Evolutionary conservation across 805 yeast species (phyloP).

Genomic region (Pichia insulana): DNA sequence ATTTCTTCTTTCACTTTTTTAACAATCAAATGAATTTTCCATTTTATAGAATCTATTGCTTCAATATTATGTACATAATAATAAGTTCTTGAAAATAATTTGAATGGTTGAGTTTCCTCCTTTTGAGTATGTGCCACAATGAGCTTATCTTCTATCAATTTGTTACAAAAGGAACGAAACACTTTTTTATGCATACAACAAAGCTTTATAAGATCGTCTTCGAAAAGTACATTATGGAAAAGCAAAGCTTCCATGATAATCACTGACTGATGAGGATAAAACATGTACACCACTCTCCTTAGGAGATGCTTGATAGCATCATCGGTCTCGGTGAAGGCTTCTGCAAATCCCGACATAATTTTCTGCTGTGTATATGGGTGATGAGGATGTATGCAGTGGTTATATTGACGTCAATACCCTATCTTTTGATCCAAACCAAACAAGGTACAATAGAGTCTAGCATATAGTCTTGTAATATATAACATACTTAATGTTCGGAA

Average conservation of each 20-base stretch:
- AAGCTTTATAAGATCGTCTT: slow-evolving; percentile 78
- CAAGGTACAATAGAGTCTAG: too few species aligned
- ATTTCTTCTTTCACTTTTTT: slow-evolving; percentile 72
- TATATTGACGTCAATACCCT: too few species aligned
- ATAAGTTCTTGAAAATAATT: slow-evolving; percentile 74
- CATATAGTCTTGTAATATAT: too few species aligned
- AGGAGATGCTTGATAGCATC: slow-evolving; percentile 34
- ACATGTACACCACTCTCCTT: slow-evolving; percentile 76
- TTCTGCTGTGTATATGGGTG: background rate
- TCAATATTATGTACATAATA: slow-evolving; percentile 77
- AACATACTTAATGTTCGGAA: too few species aligned
- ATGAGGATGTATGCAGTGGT: too few species aligned
- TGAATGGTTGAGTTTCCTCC: slow-evolving; percentile 53
- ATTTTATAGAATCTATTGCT: slow-evolving; percentile 90
- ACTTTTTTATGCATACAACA: slow-evolving; percentile 83
- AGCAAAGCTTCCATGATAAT: slow-evolving; percentile 80
- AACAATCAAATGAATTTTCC: slow-evolving; percentile 89
- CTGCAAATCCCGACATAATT: slow-evolving; percentile 8
- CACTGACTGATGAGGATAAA: slow-evolving; percentile 77
- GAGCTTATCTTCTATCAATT: slow-evolving; percentile 76
- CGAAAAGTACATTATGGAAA: slow-evolving; percentile 82
- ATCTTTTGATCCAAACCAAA: too few species aligned
- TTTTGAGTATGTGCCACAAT: slow-evolving; percentile 63
- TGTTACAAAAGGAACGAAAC: slow-evolving; percentile 71
- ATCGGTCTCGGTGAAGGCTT: slow-evolving; percentile 8